Evolutionary conservation across 108 stramenopile genomes (phyloP).

Genomic region (Poteriospumella lacustris): DNA sequence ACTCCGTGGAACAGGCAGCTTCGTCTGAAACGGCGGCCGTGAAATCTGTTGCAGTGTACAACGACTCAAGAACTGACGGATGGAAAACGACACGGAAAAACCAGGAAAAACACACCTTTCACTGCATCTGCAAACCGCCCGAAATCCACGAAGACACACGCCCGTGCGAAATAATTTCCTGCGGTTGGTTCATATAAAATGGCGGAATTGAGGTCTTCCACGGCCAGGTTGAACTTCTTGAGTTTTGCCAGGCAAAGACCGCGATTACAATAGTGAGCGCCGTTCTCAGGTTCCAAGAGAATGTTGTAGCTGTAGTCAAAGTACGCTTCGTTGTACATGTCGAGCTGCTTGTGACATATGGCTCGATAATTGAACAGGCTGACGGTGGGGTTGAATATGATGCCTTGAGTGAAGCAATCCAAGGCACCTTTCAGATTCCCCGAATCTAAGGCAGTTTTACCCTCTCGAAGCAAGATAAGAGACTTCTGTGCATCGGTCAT

Average conservation of each 20-base stretch:
- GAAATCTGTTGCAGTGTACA: too few relatives aligned
- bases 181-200: background rate
- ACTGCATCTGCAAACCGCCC: background rate
- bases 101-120: too few relatives aligned
- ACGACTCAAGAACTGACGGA: too few relatives aligned
- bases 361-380: background rate
- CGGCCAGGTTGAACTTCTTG: background rate
- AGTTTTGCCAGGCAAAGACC: background rate
- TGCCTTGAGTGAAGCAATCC: slow-evolving; percentile 16
- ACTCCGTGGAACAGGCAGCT: too few relatives aligned
- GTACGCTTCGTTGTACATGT: background rate
- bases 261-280: slow-evolving; percentile 1
- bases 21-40: too few relatives aligned
- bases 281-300: background rate
- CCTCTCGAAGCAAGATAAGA: background rate
- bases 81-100: background rate
- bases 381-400: background rate
- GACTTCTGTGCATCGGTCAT: slow-evolving; percentile 13
- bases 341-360: slow-evolving; percentile 1
- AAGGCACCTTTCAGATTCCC: slow-evolving; percentile 16
- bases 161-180: background rate
- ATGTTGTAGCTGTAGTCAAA: slow-evolving; percentile 9
- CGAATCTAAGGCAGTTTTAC: background rate
- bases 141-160: background rate
- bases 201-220: slow-evolving; percentile 14